These are phyloP conservation scores for Rhodocollybia butyracea DNA, from an alignment of 768 basidiomycete genomes.

Conservation along the genomic window DNA sequence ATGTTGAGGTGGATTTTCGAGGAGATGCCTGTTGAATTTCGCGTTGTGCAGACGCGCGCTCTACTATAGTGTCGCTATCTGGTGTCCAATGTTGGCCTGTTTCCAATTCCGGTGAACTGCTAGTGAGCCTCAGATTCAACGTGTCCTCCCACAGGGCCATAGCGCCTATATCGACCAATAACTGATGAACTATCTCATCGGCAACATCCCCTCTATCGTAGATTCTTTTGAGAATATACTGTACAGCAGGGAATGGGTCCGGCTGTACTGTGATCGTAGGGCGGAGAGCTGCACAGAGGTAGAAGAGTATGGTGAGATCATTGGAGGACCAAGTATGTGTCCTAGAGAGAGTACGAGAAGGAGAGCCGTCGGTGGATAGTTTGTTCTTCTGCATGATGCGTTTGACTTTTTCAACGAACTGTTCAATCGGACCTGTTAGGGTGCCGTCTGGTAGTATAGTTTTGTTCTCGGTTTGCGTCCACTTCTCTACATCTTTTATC, in stretches of 20 bases:
- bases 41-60: constrained; percentile 19
- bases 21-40: constrained; percentile 12
- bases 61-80: constrained; percentile 16
- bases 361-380: neutral
- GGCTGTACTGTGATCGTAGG: constrained; percentile 45
- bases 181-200: constrained; percentile 35
- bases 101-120: neutral
- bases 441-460: constrained; percentile 13
- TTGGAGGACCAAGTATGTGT: constrained; percentile 40
- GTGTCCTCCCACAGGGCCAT: constrained; percentile 81
- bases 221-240: constrained; percentile 57
- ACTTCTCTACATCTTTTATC: constrained; percentile 42
- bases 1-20: neutral
- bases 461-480: constrained; percentile 40
- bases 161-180: constrained; percentile 71
- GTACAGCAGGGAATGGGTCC: constrained; percentile 56
- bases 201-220: constrained; percentile 29
- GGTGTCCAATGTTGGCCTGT: too few species aligned
- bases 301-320: constrained; percentile 57
- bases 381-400: constrained; percentile 16
- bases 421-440: constrained; percentile 23
- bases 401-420: constrained; percentile 51
- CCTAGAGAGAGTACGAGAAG: neutral
- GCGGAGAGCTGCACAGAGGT: constrained; percentile 54
- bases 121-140: constrained; percentile 24